These are phyloP conservation scores for Tripidium arundinaceum DNA, from an alignment of 202 grass and related monocot genomes.

Conservation along the genomic window DNA sequence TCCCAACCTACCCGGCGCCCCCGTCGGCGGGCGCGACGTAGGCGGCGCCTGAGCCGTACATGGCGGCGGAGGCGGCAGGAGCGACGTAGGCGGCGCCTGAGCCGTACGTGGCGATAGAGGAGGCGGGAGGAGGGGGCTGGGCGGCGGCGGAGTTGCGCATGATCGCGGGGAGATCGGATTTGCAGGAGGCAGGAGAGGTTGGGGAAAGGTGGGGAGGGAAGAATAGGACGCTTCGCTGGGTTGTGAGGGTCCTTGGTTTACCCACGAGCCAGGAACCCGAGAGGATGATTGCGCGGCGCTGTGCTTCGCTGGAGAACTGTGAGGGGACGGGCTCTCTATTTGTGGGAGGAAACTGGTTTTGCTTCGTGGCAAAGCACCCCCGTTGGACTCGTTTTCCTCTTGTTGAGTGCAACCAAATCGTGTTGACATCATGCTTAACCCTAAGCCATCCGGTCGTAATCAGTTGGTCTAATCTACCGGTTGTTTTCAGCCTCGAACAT, in stretches of 20 bases:
- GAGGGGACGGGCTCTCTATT: not conserved
- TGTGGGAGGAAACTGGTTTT: not conserved
- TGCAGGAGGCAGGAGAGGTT: not conserved
- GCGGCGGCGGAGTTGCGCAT: constrained; percentile 41
- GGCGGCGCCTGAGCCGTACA: too few species aligned
- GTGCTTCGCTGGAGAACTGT: not conserved
- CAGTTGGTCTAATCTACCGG: too few species aligned
- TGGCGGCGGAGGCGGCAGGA: too few species aligned
- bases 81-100: too few species aligned
- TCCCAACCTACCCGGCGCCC: too few species aligned
- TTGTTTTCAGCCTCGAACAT: too few species aligned
- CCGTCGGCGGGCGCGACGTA: too few species aligned
- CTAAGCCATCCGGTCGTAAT: too few species aligned
- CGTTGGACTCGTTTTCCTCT: not conserved
- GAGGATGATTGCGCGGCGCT: not conserved
- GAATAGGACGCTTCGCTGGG: not conserved
- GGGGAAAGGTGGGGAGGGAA: not conserved
- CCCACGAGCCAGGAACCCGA: not conserved
- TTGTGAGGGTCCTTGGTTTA: not conserved
- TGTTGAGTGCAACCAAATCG: not conserved
- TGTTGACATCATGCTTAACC: not conserved
- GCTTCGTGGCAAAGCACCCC: constrained; percentile 19
- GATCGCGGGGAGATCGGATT: not conserved
- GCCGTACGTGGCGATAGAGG: constrained; percentile 17
- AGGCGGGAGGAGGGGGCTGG: not conserved